These are phyloP conservation scores for Pichia insulana DNA, from an alignment of 805 yeast genomes.

Conservation along the genomic window DNA sequence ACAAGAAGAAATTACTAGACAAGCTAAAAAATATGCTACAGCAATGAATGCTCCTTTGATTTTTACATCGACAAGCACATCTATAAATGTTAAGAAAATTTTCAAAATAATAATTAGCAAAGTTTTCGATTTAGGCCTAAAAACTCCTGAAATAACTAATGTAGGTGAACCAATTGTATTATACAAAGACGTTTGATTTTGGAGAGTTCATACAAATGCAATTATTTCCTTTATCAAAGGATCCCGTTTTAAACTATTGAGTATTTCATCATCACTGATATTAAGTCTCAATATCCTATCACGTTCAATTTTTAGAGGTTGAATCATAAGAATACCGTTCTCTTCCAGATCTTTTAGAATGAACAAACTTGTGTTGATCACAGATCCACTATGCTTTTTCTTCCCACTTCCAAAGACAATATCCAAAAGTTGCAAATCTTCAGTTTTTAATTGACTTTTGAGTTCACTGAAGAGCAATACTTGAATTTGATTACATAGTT, in stretches of 20 bases:
- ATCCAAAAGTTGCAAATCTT: constrained; percentile 18
- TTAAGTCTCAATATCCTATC: constrained; percentile 53
- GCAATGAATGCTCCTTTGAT: constrained; percentile 82
- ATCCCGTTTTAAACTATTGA: constrained; percentile 53
- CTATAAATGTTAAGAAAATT: constrained; percentile 88
- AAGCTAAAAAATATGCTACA: constrained; percentile 74
- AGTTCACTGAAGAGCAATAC: constrained; percentile 24
- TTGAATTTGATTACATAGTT: constrained; percentile 39
- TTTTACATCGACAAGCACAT: constrained; percentile 85
- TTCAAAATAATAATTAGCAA: constrained; percentile 86
- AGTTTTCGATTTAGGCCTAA: constrained; percentile 78
- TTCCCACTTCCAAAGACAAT: constrained; percentile 19
- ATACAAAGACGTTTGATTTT: constrained; percentile 33
- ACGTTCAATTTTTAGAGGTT: constrained; percentile 61
- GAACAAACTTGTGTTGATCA: constrained; percentile 52
- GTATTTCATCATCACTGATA: constrained; percentile 63
- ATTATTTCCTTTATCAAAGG: constrained; percentile 30
- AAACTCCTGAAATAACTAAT: constrained; percentile 73
- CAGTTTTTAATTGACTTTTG: constrained; percentile 17
- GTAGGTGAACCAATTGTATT: constrained; percentile 89
- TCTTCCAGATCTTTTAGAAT: constrained; percentile 66
- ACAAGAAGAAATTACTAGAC: constrained; percentile 75
- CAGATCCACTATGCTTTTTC: constrained; percentile 25
- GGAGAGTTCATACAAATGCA: not conserved
- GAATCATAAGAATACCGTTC: constrained; percentile 66